phyloP scores from a whole-genome alignment of 1,284 basidiomycete species.

The Ustilago sp. region DNA sequence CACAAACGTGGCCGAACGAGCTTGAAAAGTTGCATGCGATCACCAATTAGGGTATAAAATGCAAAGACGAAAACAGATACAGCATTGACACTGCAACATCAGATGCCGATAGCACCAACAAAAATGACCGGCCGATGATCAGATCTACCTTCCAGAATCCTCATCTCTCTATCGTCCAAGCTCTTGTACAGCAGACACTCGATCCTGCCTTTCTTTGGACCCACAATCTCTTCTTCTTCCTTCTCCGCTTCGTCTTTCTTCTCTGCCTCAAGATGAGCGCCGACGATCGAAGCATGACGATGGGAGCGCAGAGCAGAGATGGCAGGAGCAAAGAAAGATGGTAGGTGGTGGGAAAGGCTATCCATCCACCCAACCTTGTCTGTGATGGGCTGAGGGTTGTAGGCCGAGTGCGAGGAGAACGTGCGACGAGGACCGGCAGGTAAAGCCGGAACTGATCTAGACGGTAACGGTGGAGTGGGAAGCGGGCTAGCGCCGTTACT shows the following conservation, averaged over 20 bases:
- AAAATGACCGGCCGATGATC: constrained; percentile 77
- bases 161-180: constrained; percentile 81
- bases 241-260: background rate
- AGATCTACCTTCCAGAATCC: constrained; percentile 74
- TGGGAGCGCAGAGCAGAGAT: constrained; percentile 31
- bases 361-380: constrained; percentile 39
- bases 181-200: constrained; percentile 78
- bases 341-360: constrained; percentile 49
- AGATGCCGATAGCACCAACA: constrained; percentile 58
- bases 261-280: background rate
- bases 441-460: constrained; percentile 3
- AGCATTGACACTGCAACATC: background rate
- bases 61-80: background rate
- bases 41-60: background rate
- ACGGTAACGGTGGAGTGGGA: background rate
- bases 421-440: constrained; percentile 12
- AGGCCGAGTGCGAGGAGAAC: background rate
- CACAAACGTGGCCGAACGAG: no score
- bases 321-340: constrained; percentile 38
- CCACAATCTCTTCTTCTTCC: constrained; percentile 26
- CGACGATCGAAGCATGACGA: constrained; percentile 6
- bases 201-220: constrained; percentile 51
- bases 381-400: background rate
- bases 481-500: background rate
- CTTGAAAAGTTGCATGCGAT: background rate